Evolutionary conservation across 345 rosid species (phyloP).

Genomic region (Salix udensis): DNA sequence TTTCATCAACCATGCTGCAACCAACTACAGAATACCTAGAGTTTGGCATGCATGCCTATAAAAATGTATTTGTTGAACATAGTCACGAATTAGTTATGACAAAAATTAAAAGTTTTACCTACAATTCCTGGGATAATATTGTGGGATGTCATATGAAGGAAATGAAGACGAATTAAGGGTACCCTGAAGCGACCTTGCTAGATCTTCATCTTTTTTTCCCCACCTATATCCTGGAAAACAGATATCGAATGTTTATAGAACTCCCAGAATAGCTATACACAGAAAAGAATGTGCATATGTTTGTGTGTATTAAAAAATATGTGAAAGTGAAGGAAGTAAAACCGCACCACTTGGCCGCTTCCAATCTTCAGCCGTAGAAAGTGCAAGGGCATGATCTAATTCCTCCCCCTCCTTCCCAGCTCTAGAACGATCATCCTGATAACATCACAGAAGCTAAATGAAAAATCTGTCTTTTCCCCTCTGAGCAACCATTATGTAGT

Average conservation of each 20-base stretch:
- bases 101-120: constrained; percentile 36
- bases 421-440: constrained; percentile 62
- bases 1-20: not conserved
- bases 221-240: constrained; percentile 48
- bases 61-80: not conserved
- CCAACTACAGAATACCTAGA: not conserved
- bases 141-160: constrained; percentile 54
- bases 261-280: not conserved
- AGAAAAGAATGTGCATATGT: not conserved
- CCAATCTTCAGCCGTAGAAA: constrained; percentile 54
- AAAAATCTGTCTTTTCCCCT: not conserved
- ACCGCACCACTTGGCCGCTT: constrained; percentile 54
- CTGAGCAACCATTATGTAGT: not conserved
- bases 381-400: constrained; percentile 61
- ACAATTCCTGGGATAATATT: constrained; percentile 37
- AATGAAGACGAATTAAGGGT: constrained; percentile 39
- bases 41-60: not conserved
- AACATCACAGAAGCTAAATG: constrained; percentile 5
- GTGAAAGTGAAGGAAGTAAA: not conserved
- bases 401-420: constrained; percentile 57
- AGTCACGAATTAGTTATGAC: not conserved
- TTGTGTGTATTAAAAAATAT: not conserved
- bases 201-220: constrained; percentile 40
- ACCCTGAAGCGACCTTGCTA: constrained; percentile 43
- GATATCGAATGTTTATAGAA: not conserved